Evolutionary conservation across 768 basidiomycete species (phyloP), one percentile per base, ranked within the genome.

Genomic region (Mycena filopes): DNA sequence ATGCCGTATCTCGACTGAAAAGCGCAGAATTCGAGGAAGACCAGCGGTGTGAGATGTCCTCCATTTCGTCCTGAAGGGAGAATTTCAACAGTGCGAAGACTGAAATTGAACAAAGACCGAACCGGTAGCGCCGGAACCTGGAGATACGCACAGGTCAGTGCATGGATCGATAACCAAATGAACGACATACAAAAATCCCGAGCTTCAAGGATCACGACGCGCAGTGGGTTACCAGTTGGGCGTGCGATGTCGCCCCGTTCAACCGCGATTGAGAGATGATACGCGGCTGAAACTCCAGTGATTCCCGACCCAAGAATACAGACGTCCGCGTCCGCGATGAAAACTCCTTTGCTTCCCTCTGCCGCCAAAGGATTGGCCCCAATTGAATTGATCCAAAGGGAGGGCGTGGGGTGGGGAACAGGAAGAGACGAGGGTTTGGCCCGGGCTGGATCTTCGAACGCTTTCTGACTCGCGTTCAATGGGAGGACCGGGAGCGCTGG

Each of bases 291-390:
- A 13, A 92, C 83, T 16, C 93, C 93, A 1, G 93, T 91, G 41
- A 94, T 89, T 0, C 93, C 92, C 31, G 89, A 87, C 12, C 94
- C 94, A 48, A 95, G 87, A 69, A 95, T 88, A 65, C 88, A 92
- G 18, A 94, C 76, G 70, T 94, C 93, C 3, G 87, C 86, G 59
- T 89, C 85, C 0, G 70, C 47, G 0, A 86, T 85, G 23, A 94
- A 74, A 2, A 75, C 66, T 1, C 89, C 90, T 5, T 78, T 74
- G 70, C 91, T 92, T 4, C 93, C 93, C 61, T 86, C 84, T 7
- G 76, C 79, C 0, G 88, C 90, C 0, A 93, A 78, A 2, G 91
- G 91, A 72, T 91, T 93, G 0, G 83, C 88, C 28, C 80, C 81
- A 0, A 86, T 82, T 0, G 82, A 80, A 67, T 89, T 76, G 33